Percentiles rank a stretch among this genome's conserved stretches.
These are phyloP conservation scores for Luvunga scandens DNA, from an alignment of 345 rosid species.

Conservation along the genomic window DNA sequence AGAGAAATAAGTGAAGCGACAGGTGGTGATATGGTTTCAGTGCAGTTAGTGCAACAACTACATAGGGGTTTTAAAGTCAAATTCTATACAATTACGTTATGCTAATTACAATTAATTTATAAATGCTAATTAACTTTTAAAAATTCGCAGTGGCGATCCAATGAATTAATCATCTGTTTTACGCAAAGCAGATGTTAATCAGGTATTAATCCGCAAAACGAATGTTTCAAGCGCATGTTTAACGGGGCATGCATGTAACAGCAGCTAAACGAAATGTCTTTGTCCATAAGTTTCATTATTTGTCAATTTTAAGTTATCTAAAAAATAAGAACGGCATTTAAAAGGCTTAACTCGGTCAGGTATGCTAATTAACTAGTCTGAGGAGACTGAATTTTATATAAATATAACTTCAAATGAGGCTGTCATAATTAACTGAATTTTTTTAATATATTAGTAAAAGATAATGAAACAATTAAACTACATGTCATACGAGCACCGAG, in stretches of 20 bases:
- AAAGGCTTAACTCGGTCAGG: background rate
- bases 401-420: background rate
- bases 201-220: background rate
- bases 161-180: background rate
- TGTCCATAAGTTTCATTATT: background rate
- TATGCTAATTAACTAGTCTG: background rate
- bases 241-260: background rate
- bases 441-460: no score
- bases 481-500: background rate
- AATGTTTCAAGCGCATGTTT: background rate
- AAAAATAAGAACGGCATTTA: background rate
- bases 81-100: no score
- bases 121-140: background rate
- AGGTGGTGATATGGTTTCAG: no score
- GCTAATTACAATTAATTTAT: no score
- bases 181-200: background rate
- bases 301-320: background rate
- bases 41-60: background rate
- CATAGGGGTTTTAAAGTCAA: background rate
- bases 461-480: no score
- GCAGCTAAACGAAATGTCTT: background rate
- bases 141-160: background rate
- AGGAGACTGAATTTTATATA: background rate
- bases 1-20: no score
- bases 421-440: background rate